Percentiles rank a stretch among this genome's conserved stretches.
phyloP scores from a whole-genome alignment of 73 alveolate genomes.

The Durusdinium trenchii region DNA sequence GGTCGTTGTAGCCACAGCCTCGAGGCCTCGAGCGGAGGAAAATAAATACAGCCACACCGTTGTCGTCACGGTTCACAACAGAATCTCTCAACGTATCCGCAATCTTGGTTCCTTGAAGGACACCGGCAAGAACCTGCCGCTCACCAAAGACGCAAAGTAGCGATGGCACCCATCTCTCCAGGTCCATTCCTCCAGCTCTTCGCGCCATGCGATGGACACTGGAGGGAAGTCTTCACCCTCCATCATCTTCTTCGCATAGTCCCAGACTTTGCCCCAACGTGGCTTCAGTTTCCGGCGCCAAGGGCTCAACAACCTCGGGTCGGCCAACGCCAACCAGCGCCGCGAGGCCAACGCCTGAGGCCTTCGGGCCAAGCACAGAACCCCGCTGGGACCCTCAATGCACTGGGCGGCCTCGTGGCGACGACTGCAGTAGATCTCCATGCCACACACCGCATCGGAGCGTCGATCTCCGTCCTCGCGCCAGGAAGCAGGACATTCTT shows the following conservation, averaged over 20 bases:
- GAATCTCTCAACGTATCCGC: too few relatives aligned
- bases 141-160: constrained; percentile 40
- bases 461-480: background rate
- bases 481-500: background rate
- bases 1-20: too few relatives aligned
- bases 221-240: constrained; percentile 50
- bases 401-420: constrained; percentile 15
- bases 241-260: constrained; percentile 12
- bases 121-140: constrained; percentile 19
- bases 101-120: constrained; percentile 40
- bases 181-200: constrained; percentile 42
- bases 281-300: constrained; percentile 39
- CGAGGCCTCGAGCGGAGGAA: too few relatives aligned
- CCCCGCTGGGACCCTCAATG: background rate
- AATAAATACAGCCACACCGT: too few relatives aligned
- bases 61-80: too few relatives aligned
- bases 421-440: background rate
- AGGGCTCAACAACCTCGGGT: constrained; percentile 1
- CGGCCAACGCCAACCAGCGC: background rate
- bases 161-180: constrained; percentile 62
- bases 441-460: constrained; percentile 8
- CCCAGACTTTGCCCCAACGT: constrained; percentile 43
- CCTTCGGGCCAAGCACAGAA: background rate
- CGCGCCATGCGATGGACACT: constrained; percentile 49
- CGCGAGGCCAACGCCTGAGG: constrained; percentile 1